Evolutionary conservation across 208 protist species (phyloP), one percentile per base, ranked within the genome.

Genomic region (Herpetomonas tarakana): DNA sequence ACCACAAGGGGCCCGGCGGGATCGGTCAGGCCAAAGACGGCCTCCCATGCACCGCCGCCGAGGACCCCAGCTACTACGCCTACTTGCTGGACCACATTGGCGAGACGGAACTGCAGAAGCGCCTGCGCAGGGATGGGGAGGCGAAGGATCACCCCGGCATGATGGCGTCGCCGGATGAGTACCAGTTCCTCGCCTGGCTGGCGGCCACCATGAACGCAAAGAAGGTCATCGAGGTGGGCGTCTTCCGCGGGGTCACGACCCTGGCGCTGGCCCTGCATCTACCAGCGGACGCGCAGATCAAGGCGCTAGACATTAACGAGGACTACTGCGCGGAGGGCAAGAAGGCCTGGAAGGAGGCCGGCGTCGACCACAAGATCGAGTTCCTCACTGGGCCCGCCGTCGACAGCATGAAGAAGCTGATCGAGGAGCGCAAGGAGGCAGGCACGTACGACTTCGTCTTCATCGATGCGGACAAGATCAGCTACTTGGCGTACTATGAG

Each of bases 361-460:
- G 68, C 22, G 78, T 89, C 21, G 44, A 45, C n/a, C 50, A 77
- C 62, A 83, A 83, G 69, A 80, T 86, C 60, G 65, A 80, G 60
- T 74, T 85, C 38, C 60, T 67, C 16, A 57, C 76, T 14, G 60
- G 55, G 27, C 76, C 78, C 0, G 82, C 72, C 3, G 44, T 56
- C 3, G 82, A 65, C 24, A 67, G 65, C 22, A 74, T 86, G 53
- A 35, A 81, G 46, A 21, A 39, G 28, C 65, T 86, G 0, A 27
- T 77, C 0, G 52, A 74, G 22, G 19, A 78, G 11, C 68, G 67
- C 22, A 28, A 55, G n/a, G 68, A 76, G 46, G 51, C 68, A 12
- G 78, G 71, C 58, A 74, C 52, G 50, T 84, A 82, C 66, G 83
- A 90, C 63, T 86, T 86, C 62, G 64, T 75, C 44, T 90, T 78